A percentile compares a stretch with the other conserved stretches of the same genome.
Evolutionary conservation across 1,284 basidiomycete species (phyloP).

Genomic region (Boletus sp.): DNA sequence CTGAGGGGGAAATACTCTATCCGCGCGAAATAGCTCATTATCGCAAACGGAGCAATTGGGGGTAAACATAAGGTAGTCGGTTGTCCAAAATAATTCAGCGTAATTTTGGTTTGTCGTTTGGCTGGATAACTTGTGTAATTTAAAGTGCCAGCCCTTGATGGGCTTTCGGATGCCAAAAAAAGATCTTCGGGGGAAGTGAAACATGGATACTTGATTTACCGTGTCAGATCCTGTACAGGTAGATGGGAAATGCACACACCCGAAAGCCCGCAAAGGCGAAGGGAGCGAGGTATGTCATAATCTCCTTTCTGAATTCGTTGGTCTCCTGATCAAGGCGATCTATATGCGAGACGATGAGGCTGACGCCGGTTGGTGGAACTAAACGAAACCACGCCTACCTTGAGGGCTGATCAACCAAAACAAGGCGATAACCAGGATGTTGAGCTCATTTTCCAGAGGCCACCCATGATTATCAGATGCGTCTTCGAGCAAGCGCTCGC

Average conservation of each 20-base stretch:
- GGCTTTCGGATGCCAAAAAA: conserved; percentile 9
- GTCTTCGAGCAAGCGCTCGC: conserved; percentile 37
- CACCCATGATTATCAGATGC: conserved; percentile 40
- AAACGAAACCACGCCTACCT: conserved; percentile 12
- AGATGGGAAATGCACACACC: conserved; percentile 33
- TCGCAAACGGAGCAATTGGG: conserved; percentile 42
- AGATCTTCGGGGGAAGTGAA: conserved; percentile 26
- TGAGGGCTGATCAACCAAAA: conserved; percentile 45
- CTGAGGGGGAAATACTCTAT: conserved; percentile 35
- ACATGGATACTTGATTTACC: conserved; percentile 33
- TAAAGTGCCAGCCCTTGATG: conserved; percentile 1
- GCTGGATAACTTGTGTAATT: conserved; percentile 24
- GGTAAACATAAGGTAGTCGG: conserved; percentile 35
- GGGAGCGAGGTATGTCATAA: conserved; percentile 40
- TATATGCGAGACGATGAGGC: conserved; percentile 10
- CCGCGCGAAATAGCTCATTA: conserved; percentile 44
- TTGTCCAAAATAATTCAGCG: conserved; percentile 42
- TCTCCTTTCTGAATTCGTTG: conserved; percentile 30
- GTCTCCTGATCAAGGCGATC: conserved; percentile 40
- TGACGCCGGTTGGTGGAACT: not conserved
- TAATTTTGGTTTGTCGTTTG: conserved; percentile 26
- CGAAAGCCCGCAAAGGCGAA: conserved; percentile 47
- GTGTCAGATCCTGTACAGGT: conserved; percentile 11
- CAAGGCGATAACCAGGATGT: conserved; percentile 44
- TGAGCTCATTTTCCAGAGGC: conserved; percentile 45